These are phyloP conservation scores for Wickerhamomyces sydowiorum DNA, from an alignment of 805 yeast species.

Conservation along the genomic window DNA sequence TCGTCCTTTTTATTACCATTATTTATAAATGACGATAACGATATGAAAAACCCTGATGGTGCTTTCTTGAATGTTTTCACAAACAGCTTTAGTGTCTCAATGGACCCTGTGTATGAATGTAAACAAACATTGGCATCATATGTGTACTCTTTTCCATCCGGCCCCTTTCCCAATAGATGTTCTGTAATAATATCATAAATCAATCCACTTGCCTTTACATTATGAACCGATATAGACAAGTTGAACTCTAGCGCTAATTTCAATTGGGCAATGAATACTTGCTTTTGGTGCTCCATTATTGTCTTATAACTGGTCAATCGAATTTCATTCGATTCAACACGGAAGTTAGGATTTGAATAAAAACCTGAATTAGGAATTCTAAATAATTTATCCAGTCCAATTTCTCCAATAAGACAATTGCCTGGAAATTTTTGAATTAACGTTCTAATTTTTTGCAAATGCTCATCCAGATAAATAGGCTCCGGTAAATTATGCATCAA, in stretches of 20 bases:
- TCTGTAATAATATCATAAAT: slow-evolving; percentile 39
- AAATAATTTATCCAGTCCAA: slow-evolving; percentile 82
- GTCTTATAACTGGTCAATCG: slow-evolving; percentile 46
- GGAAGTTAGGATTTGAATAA: slow-evolving; percentile 31
- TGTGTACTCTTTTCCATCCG: neutral
- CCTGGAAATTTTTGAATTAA: slow-evolving; percentile 7
- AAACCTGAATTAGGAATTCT: slow-evolving; percentile 59
- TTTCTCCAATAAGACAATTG: slow-evolving; percentile 65
- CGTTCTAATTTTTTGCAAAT: slow-evolving; percentile 19
- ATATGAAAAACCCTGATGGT: slow-evolving; percentile 5
- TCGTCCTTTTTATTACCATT: neutral
- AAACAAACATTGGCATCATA: slow-evolving; percentile 45
- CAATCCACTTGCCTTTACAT: slow-evolving; percentile 73
- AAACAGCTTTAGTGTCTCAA: slow-evolving; percentile 56
- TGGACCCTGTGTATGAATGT: slow-evolving; percentile 84
- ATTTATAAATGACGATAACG: slow-evolving; percentile 9
- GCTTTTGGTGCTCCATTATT: slow-evolving; percentile 57
- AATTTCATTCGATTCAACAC: slow-evolving; percentile 7
- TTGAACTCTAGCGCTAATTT: slow-evolving; percentile 42
- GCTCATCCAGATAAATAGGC: slow-evolving; percentile 42
- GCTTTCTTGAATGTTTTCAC: slow-evolving; percentile 17
- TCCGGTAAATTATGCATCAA: slow-evolving; percentile 50
- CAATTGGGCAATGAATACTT: slow-evolving; percentile 45
- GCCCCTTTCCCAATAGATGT: neutral
- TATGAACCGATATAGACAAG: slow-evolving; percentile 69